Conservation (phyloP, 2,329 filamentous ascomycete genomes). For the Claviceps humidiphila region DNA sequence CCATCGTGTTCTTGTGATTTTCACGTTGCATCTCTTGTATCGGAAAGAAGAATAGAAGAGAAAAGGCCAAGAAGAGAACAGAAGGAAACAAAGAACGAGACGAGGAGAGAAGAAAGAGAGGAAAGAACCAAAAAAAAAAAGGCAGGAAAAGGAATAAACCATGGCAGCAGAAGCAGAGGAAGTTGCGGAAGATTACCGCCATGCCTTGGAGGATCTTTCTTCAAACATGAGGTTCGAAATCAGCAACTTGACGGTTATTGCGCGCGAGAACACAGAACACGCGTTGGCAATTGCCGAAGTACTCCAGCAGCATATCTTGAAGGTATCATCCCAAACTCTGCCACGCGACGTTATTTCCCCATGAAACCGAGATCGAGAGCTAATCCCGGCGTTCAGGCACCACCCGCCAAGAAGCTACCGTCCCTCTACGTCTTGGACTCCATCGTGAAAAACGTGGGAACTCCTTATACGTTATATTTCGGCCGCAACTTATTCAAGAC, state of each 20-base stretch:
- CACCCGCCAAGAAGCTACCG: conserved; percentile 79
- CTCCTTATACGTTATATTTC: conserved; percentile 91
- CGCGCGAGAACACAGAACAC: conserved; percentile 92
- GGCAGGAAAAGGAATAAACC: conserved; percentile 8
- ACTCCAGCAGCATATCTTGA: conserved; percentile 84
- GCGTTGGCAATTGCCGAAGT: conserved; percentile 85
- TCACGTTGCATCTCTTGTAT: conserved; percentile 3
- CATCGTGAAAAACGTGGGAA: conserved; percentile 96
- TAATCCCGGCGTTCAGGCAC: conserved; percentile 48
- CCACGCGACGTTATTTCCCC: background rate
- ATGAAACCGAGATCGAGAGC: conserved; percentile 10
- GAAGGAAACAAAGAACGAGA: background rate
- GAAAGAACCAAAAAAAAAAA: conserved; percentile 3
- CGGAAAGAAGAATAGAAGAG: background rate
- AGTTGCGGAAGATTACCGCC: conserved; percentile 89
- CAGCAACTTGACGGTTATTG: conserved; percentile 92
- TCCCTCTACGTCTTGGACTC: conserved; percentile 97
- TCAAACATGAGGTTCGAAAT: conserved; percentile 91
- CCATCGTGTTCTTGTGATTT: conserved; percentile 1
- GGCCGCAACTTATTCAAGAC: conserved; percentile 83
- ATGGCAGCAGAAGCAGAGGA: conserved; percentile 55
- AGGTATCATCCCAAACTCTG: conserved; percentile 44
- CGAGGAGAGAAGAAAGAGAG: background rate
- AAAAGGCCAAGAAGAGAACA: background rate
- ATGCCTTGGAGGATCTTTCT: conserved; percentile 81